These are phyloP conservation scores for Brasilioporus rufonigricans DNA, from an alignment of 768 basidiomycete species.

Conservation along the genomic window DNA sequence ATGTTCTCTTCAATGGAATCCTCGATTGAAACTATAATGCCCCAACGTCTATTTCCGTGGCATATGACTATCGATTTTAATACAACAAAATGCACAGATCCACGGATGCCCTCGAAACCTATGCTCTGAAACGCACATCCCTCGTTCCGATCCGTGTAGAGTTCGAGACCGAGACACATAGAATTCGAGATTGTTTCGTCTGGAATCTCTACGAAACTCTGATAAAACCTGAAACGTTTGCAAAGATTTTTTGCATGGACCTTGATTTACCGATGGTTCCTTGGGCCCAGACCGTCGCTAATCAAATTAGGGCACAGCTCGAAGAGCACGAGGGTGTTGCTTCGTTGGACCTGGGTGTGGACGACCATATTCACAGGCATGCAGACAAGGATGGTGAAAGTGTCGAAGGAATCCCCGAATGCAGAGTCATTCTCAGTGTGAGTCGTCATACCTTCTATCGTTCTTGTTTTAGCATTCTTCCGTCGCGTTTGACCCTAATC, in stretches of 20 bases:
- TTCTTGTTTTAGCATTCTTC: constrained; percentile 9
- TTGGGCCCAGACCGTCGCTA: constrained; percentile 78
- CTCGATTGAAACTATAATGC: constrained; percentile 3
- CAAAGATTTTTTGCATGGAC: constrained; percentile 83
- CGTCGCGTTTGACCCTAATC: constrained; percentile 11
- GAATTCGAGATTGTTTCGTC: constrained; percentile 91
- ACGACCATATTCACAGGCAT: constrained; percentile 19
- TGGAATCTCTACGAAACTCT: constrained; percentile 93
- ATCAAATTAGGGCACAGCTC: constrained; percentile 86
- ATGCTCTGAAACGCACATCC: constrained; percentile 51
- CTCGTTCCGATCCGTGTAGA: constrained; percentile 95
- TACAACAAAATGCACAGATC: constrained; percentile 42
- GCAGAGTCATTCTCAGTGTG: constrained; percentile 79
- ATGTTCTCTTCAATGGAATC: constrained; percentile 3
- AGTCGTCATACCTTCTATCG: constrained; percentile 26
- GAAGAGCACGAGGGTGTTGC: constrained; percentile 87
- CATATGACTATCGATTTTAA: constrained; percentile 16
- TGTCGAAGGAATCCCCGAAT: constrained; percentile 67
- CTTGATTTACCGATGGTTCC: constrained; percentile 67
- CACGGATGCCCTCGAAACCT: constrained; percentile 58
- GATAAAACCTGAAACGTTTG: constrained; percentile 84
- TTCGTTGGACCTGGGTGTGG: constrained; percentile 65
- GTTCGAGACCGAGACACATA: constrained; percentile 87
- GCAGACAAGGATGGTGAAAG: constrained; percentile 38
- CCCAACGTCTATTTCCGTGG: constrained; percentile 17